These are phyloP conservation scores for Orbilia javanica DNA, from an alignment of 2,329 filamentous ascomycete species.

Conservation along the genomic window DNA sequence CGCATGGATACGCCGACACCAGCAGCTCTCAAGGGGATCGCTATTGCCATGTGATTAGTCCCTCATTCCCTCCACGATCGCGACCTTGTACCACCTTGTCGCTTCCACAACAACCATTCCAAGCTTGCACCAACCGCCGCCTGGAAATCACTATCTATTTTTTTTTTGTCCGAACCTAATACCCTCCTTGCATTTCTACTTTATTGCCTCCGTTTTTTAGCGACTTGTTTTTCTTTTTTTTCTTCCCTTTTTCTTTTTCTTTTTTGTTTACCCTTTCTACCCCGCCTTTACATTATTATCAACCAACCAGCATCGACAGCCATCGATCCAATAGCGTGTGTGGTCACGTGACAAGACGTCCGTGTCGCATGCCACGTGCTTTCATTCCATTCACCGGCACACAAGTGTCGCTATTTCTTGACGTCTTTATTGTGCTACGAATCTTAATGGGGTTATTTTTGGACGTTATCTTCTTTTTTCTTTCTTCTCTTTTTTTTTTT, in stretches of 20 bases:
- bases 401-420: slow-evolving; percentile 9
- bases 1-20: slow-evolving; percentile 50
- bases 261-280: slow-evolving; percentile 17
- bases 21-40: slow-evolving; percentile 45
- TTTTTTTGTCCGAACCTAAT: slow-evolving; percentile 22
- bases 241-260: no score
- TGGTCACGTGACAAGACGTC: slow-evolving; percentile 25
- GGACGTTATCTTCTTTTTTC: slow-evolving; percentile 44
- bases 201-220: slow-evolving; percentile 48
- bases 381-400: slow-evolving; percentile 7
- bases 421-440: slow-evolving; percentile 49
- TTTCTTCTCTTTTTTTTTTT: background rate
- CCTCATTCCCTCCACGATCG: background rate
- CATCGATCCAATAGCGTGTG: slow-evolving; percentile 41
- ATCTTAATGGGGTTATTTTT: slow-evolving; percentile 54
- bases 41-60: slow-evolving; percentile 41
- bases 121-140: background rate
- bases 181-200: slow-evolving; percentile 40
- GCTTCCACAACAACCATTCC: background rate
- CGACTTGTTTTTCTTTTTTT: slow-evolving; percentile 26
- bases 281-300: slow-evolving; percentile 14
- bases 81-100: no score
- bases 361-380: slow-evolving; percentile 46
- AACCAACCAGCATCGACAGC: slow-evolving; percentile 26
- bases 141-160: background rate